These are phyloP conservation scores for Russula compacta DNA, from an alignment of 768 basidiomycete genomes.

Conservation along the genomic window DNA sequence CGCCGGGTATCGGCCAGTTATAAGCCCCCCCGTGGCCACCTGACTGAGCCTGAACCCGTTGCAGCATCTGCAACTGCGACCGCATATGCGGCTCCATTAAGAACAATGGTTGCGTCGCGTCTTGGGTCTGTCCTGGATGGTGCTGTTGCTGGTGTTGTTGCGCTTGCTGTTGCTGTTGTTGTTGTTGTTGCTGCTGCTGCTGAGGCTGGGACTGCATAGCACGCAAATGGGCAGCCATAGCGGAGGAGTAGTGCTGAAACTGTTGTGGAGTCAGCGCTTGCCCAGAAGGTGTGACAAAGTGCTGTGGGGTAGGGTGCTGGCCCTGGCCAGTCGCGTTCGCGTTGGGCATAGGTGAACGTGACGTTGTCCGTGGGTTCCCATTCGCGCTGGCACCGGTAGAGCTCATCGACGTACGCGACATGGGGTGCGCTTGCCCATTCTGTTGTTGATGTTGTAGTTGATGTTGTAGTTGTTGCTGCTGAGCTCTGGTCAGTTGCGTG, in stretches of 20 bases:
- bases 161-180: constrained; percentile 15
- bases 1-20: neutral
- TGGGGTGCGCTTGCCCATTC: constrained; percentile 19
- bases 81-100: constrained; percentile 18
- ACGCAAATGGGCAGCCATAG: neutral
- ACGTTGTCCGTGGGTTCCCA: constrained; percentile 9
- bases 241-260: constrained; percentile 5
- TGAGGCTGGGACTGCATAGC: neutral
- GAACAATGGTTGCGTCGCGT: constrained; percentile 22
- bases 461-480: constrained; percentile 21
- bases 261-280: constrained; percentile 12
- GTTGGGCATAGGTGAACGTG: constrained; percentile 16
- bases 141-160: constrained; percentile 17
- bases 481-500: constrained; percentile 15
- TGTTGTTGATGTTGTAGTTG: constrained; percentile 24
- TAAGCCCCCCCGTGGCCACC: constrained; percentile 6
- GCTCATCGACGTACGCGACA: constrained; percentile 20
- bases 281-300: neutral
- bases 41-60: constrained; percentile 15
- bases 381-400: neutral
- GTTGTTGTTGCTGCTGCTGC: constrained; percentile 12
- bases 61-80: constrained; percentile 4
- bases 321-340: constrained; percentile 18
- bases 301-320: constrained; percentile 11
- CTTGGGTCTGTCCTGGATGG: constrained; percentile 19